Percentiles rank a stretch among this genome's conserved stretches.
phyloP scores from a whole-genome alignment of 2,329 filamentous ascomycete genomes.

The Penicillium verrucosum region DNA sequence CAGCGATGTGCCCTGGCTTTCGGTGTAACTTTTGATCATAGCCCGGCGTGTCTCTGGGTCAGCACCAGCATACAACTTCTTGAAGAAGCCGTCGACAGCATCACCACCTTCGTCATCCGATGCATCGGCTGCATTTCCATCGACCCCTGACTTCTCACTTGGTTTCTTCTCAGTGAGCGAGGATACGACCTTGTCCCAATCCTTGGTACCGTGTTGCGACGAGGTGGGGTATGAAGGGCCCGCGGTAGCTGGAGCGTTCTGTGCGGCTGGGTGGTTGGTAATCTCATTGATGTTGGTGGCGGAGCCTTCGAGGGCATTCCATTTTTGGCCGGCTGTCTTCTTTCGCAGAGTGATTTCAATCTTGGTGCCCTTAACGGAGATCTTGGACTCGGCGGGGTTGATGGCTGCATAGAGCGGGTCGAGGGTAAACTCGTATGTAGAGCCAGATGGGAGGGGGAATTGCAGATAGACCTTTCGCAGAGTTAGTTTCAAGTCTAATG shows the following conservation, averaged over 20 bases:
- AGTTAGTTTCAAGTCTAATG: neutral
- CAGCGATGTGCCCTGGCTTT: conserved; percentile 88
- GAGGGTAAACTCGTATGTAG: conserved; percentile 60
- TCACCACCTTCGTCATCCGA: conserved; percentile 49
- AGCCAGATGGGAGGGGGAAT: conserved; percentile 55
- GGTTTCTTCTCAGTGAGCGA: conserved; percentile 45
- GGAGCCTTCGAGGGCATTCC: conserved; percentile 58
- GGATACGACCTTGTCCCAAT: conserved; percentile 80
- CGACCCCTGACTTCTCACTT: conserved; percentile 19
- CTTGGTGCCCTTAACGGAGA: conserved; percentile 70
- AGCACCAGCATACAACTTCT: conserved; percentile 75
- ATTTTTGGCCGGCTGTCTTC: conserved; percentile 61
- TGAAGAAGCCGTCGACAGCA: conserved; percentile 80
- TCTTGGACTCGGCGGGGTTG: conserved; percentile 58
- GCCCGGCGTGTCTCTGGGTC: conserved; percentile 79
- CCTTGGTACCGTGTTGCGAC: conserved; percentile 74
- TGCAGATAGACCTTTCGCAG: conserved; percentile 50
- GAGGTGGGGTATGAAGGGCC: conserved; percentile 78
- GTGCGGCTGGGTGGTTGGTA: conserved; percentile 18
- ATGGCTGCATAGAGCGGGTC: conserved; percentile 67
- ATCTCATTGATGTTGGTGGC: conserved; percentile 23
- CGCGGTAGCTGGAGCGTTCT: conserved; percentile 23
- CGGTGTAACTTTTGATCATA: conserved; percentile 96
- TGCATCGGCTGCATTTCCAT: conserved; percentile 25
- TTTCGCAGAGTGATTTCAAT: conserved; percentile 75